phyloP scores from a whole-genome alignment of 306 rosid genomes.

The Quercus gilva region DNA sequence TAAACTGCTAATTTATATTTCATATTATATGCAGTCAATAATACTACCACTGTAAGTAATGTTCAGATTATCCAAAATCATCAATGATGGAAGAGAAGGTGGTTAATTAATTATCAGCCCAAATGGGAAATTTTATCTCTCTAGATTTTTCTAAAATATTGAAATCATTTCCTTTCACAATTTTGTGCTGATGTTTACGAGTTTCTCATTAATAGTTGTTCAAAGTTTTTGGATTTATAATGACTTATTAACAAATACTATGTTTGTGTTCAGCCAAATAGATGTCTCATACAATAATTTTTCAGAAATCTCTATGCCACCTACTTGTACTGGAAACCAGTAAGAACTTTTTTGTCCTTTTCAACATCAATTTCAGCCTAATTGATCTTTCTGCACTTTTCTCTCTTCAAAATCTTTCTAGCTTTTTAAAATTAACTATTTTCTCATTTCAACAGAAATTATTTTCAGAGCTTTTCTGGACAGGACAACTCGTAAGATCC shows the following conservation, averaged over 20 bases:
- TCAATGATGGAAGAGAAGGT: too few species aligned
- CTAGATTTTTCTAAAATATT: too few species aligned
- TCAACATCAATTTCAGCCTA: neutral
- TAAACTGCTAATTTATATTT: too few species aligned
- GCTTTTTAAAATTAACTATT: neutral
- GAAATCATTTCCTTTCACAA: too few species aligned
- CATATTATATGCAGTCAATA: too few species aligned
- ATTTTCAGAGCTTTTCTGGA: conserved; percentile 8
- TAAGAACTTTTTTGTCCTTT: neutral
- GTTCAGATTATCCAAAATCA: too few species aligned
- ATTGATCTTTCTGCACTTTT: neutral
- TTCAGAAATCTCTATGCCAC: neutral
- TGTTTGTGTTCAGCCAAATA: neutral
- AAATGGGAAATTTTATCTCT: too few species aligned
- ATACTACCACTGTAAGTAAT: too few species aligned
- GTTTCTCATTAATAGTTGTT: too few species aligned
- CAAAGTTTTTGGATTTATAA: neutral
- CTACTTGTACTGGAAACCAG: conserved; percentile 1
- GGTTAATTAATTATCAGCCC: too few species aligned
- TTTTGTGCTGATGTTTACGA: too few species aligned
- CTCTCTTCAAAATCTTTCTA: neutral
- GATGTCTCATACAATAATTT: conserved; percentile 33
- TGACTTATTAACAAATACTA: neutral
- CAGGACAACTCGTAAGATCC: conserved; percentile 19
- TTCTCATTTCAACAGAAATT: conserved; percentile 13